Evolutionary conservation across 192 early-diverging fungal genomes (phyloP).

Genomic region (Mortierella alpina): DNA sequence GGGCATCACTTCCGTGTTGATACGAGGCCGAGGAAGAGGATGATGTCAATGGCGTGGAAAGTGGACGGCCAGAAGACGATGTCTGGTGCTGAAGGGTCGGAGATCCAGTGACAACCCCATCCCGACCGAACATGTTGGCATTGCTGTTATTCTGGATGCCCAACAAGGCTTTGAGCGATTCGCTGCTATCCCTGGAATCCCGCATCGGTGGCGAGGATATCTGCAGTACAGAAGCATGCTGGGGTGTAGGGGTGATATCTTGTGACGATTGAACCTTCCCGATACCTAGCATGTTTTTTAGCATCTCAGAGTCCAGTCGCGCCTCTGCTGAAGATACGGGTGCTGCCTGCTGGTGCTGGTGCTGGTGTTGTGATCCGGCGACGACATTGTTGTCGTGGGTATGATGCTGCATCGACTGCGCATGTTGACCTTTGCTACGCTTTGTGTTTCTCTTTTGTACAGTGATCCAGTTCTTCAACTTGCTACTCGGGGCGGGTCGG

Average conservation of each 20-base stretch:
- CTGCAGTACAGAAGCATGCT: background rate
- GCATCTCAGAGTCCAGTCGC: constrained; percentile 26
- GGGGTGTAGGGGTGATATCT: constrained; percentile 1
- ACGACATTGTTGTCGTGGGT: constrained; percentile 17
- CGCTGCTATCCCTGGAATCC: constrained; percentile 18
- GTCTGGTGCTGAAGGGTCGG: constrained; percentile 15
- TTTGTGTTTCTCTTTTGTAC: constrained; percentile 25
- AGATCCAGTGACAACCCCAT: constrained; percentile 15
- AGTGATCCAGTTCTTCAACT: constrained; percentile 48
- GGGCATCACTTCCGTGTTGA: constrained; percentile 36
- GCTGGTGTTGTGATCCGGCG: constrained; percentile 1
- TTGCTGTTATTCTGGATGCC: constrained; percentile 25
- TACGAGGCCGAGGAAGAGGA: constrained; percentile 15
- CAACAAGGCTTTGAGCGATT: constrained; percentile 35
- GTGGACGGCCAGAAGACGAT: background rate
- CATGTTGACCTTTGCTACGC: constrained; percentile 19
- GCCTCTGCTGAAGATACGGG: constrained; percentile 20
- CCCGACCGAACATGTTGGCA: constrained; percentile 4
- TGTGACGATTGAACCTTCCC: constrained; percentile 13
- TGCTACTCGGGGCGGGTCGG: constrained; percentile 11
- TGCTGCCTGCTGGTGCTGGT: constrained; percentile 6
- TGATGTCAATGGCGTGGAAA: constrained; percentile 11
- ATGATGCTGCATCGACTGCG: constrained; percentile 7
- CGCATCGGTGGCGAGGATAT: background rate
- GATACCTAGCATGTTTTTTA: constrained; percentile 56